phyloP scores from a whole-genome alignment of 352 stramenopile species.

The Phytophthora litchii region DNA sequence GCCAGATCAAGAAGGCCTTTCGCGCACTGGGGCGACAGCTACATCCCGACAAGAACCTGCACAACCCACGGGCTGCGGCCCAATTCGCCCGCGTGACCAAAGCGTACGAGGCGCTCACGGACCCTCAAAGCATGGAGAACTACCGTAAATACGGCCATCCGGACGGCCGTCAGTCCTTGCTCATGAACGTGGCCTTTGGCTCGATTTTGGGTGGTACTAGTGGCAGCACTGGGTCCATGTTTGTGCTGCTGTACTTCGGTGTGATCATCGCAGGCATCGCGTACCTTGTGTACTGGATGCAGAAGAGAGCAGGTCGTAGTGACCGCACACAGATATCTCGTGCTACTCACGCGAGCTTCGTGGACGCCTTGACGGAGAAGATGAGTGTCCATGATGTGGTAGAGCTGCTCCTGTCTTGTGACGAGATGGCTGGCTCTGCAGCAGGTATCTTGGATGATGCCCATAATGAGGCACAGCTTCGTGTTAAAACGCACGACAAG shows the following conservation, averaged over 20 bases:
- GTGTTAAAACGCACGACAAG: conserved; percentile 76
- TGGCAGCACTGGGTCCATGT: conserved; percentile 51
- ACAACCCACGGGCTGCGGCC: conserved; percentile 44
- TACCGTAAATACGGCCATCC: conserved; percentile 84
- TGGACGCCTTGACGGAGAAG: conserved; percentile 62
- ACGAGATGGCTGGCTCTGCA: conserved; percentile 69
- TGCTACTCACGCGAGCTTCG: conserved; percentile 46
- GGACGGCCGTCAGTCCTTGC: conserved; percentile 76
- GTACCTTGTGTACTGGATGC: conserved; percentile 68
- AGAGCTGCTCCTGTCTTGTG: conserved; percentile 73
- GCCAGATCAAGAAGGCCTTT: conserved; percentile 82
- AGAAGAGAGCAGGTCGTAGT: conserved; percentile 52
- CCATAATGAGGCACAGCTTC: conserved; percentile 50
- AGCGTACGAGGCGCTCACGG: conserved; percentile 86
- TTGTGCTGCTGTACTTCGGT: conserved; percentile 78
- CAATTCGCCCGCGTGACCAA: conserved; percentile 82
- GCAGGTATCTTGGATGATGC: conserved; percentile 47
- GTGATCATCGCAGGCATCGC: conserved; percentile 63
- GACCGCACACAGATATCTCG: conserved; percentile 72
- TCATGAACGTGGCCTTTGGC: conserved; percentile 73
- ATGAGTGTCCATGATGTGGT: conserved; percentile 86
- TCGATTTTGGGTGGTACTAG: conserved; percentile 54
- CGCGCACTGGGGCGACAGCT: conserved; percentile 65
- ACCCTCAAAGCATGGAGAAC: conserved; percentile 73
- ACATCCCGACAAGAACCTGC: conserved; percentile 85